Percentiles rank a stretch among this genome's conserved stretches.
Evolutionary conservation across 441 rosid species (phyloP).

Genomic region (Theobroma grandiflorum): DNA sequence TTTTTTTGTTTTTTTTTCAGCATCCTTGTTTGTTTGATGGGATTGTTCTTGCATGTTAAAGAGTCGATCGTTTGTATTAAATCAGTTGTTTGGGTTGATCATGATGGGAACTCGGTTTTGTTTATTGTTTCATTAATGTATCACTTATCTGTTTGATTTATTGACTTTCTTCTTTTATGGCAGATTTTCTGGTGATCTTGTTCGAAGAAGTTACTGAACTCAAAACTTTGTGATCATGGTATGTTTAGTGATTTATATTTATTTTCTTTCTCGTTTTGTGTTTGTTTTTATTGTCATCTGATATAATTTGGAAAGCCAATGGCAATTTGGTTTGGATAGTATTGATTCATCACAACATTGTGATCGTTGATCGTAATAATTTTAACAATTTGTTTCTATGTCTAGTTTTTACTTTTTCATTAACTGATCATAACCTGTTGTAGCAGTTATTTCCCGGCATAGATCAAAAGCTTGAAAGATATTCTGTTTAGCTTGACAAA

Average conservation of each 20-base stretch:
- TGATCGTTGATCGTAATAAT: slow-evolving; percentile 25
- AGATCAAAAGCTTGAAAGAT: slow-evolving; percentile 9
- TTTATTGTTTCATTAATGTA: background rate
- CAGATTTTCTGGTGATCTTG: slow-evolving; percentile 21
- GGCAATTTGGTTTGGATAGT: slow-evolving; percentile 1
- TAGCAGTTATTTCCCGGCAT: background rate
- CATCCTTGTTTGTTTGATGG: background rate
- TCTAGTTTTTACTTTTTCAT: background rate
- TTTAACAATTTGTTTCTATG: slow-evolving; percentile 38
- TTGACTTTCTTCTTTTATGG: slow-evolving; percentile 13
- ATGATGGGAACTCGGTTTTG: slow-evolving; percentile 22
- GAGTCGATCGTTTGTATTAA: background rate
- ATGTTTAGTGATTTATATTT: slow-evolving; percentile 19
- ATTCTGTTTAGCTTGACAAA: background rate
- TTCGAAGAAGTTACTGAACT: slow-evolving; percentile 24
- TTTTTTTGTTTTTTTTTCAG: background rate
- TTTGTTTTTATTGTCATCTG: background rate
- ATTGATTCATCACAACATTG: background rate
- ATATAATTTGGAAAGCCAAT: background rate
- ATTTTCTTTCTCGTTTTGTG: slow-evolving; percentile 19
- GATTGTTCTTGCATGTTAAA: background rate
- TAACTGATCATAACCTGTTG: background rate
- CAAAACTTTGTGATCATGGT: slow-evolving; percentile 36
- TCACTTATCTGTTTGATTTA: slow-evolving; percentile 8
- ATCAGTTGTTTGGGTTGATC: slow-evolving; percentile 16